Evolutionary conservation across 257 asterid genomes (phyloP).

Genomic region (Solanum commersonii): DNA sequence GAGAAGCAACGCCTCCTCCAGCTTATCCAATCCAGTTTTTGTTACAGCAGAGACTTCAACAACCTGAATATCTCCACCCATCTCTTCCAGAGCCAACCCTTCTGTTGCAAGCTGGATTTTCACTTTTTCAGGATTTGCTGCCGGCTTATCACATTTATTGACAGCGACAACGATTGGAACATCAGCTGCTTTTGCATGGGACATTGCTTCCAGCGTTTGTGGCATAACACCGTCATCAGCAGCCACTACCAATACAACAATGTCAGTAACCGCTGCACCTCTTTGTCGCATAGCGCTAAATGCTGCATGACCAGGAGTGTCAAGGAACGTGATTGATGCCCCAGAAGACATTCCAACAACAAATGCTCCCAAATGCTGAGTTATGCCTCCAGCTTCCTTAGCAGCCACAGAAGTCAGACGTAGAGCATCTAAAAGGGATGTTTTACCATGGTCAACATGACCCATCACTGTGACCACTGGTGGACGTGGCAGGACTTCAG

Average conservation of each 20-base stretch:
- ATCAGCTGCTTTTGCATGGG: slow-evolving; percentile 77
- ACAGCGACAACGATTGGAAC: slow-evolving; percentile 88
- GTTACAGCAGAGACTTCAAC: slow-evolving; percentile 87
- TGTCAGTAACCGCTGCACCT: slow-evolving; percentile 95
- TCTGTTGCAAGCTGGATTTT: slow-evolving; percentile 74
- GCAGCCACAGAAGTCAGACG: slow-evolving; percentile 87
- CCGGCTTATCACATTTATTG: slow-evolving; percentile 80
- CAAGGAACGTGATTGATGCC: slow-evolving; percentile 79
- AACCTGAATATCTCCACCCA: slow-evolving; percentile 96
- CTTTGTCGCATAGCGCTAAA: slow-evolving; percentile 96
- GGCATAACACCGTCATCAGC: slow-evolving; percentile 99
- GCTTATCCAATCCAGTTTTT: slow-evolving; percentile 57
- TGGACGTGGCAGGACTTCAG: slow-evolving; percentile 53
- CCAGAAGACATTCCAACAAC: slow-evolving; percentile 96
- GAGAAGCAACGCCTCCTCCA: slow-evolving; percentile 90
- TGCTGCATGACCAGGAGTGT: slow-evolving; percentile 99
- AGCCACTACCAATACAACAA: slow-evolving; percentile 94
- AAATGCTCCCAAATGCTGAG: slow-evolving; percentile 95
- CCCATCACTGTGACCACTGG: slow-evolving; percentile 99
- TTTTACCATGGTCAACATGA: slow-evolving; percentile 97
- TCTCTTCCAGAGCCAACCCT: slow-evolving; percentile 79
- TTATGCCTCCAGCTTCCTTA: slow-evolving; percentile 97
- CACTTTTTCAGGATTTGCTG: slow-evolving; percentile 81
- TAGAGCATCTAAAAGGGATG: slow-evolving; percentile 87
- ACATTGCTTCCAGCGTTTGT: slow-evolving; percentile 92